Conservation (phyloP, 805 yeast genomes). For the Ogataea populi-albae region DNA sequence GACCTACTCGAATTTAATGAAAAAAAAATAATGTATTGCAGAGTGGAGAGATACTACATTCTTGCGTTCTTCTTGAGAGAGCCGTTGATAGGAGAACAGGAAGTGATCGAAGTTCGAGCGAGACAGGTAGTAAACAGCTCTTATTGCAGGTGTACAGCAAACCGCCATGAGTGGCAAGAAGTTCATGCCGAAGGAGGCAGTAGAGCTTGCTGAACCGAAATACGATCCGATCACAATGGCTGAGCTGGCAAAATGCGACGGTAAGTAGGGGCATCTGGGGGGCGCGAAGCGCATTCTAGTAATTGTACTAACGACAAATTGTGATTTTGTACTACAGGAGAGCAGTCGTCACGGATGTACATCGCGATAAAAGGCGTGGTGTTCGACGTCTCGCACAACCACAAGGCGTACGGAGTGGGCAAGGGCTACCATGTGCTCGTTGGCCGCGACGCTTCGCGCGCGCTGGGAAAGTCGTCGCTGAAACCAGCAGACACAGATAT, state of each 20-base stretch:
- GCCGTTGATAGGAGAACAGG: no score
- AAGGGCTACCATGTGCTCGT: constrained; percentile 67
- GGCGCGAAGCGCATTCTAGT: no score
- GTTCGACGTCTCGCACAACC: constrained; percentile 72
- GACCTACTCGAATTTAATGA: no score
- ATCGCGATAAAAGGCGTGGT: constrained; percentile 75
- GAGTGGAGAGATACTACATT: no score
- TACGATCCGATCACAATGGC: constrained; percentile 40
- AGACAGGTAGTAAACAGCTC: no score
- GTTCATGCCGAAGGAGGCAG: constrained; percentile 56
- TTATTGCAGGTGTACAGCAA: no score
- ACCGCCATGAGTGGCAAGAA: constrained; percentile 27
- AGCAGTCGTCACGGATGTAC: constrained; percentile 47
- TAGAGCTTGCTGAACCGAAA: constrained; percentile 50
- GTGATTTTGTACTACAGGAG: constrained; percentile 32
- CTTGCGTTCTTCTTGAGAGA: no score
- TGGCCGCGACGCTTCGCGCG: constrained; percentile 76
- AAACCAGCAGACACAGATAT: constrained; percentile 48
- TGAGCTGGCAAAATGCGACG: constrained; percentile 42
- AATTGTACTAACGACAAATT: no score
- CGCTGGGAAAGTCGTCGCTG: constrained; percentile 67
- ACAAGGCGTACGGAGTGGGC: constrained; percentile 72
- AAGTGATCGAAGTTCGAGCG: no score
- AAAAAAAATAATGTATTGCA: no score
- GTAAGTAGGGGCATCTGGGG: constrained; percentile 14